Evolutionary conservation across 2,329 filamentous ascomycete species (phyloP).

Genomic region (Clonostachys byssicola): DNA sequence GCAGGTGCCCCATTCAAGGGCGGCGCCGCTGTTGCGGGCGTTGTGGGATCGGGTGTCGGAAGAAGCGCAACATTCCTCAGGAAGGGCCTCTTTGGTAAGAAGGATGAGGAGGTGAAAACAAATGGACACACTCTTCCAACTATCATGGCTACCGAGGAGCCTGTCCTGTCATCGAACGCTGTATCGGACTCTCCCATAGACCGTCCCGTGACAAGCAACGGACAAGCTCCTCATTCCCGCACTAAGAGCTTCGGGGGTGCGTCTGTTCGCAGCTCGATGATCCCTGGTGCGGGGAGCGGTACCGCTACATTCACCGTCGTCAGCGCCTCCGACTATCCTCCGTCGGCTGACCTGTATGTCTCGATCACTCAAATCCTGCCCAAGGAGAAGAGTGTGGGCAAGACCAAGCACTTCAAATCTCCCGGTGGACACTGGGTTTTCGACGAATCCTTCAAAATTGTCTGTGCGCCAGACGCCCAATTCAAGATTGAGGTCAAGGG

Average conservation of each 20-base stretch:
- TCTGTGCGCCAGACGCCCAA: constrained; percentile 75
- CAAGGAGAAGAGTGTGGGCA: constrained; percentile 78
- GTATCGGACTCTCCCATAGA: constrained; percentile 1
- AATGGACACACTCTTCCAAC: constrained; percentile 34
- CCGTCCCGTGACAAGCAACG: constrained; percentile 16
- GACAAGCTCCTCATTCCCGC: constrained; percentile 35
- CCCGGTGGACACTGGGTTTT: constrained; percentile 61
- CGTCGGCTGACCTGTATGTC: constrained; percentile 75
- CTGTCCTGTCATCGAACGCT: constrained; percentile 21
- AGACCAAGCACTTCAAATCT: constrained; percentile 87
- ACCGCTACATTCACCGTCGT: constrained; percentile 78
- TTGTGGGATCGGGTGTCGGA: constrained; percentile 73
- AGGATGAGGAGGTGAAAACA: constrained; percentile 55
- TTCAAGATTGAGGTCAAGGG: constrained; percentile 86
- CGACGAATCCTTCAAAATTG: constrained; percentile 75
- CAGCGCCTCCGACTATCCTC: constrained; percentile 73
- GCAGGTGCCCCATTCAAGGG: constrained; percentile 93
- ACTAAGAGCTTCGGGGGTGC: constrained; percentile 59
- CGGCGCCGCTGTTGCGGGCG: constrained; percentile 69
- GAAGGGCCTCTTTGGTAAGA: constrained; percentile 74
- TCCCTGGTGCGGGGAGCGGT: constrained; percentile 60
- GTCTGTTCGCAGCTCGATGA: constrained; percentile 61
- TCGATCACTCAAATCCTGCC: constrained; percentile 61
- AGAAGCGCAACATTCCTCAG: constrained; percentile 90
- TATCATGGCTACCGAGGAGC: not conserved